Base-by-base conservation (phyloP, 192 early-diverging fungal species). In the Coemansia sp. region DNA sequence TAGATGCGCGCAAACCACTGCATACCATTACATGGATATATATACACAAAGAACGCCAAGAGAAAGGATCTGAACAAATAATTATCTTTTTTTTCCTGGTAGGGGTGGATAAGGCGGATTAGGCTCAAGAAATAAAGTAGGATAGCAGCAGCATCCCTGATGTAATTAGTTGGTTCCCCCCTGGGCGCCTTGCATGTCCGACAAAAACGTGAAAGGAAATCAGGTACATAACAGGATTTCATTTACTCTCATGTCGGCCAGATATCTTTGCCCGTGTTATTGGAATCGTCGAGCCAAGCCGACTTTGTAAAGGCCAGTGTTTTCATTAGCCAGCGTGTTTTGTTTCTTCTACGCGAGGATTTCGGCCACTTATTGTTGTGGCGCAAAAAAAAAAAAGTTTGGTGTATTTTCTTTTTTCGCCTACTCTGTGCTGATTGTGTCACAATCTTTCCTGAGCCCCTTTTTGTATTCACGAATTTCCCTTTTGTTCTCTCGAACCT, bases 171-270 rank as follows among this genome's bases (percentile, higher is more conserved):
- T 38, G n/a, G 49, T n/a, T 50, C n/a, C 49, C 49, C 49, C 24
- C 24, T 24, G 24, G 8, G 20, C n/a, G 9, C 53, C 27, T 55
- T 55, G 53, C 53, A 55, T 55, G 53, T 55, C 53, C 53, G 53
- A 55, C 53, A 55, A 55, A 55, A 55, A 55, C 27, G 27, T 12
- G 24, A 55, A 22, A n/a, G 47, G 27, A 33, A 55, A 55, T 55
- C 53, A 55, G 8, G 53, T 6, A 24, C 52, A 53, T 29, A 29
- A 12, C 24, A 27, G 52, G 52, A 10, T 53, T 53, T 11, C 20
- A 11, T 53, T 11, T 10, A 11, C 29, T 31, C 24, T 29, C 7
- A 27, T 55, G 24, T 55, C 27, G 53, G 53, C 53, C 53, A 15
- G 24, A 31, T 55, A 31, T 5, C 53, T 55, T 55, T 55, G 11